A percentile compares a stretch with the other conserved stretches of the same genome.
phyloP scores from a whole-genome alignment of 2,329 filamentous ascomycete species.

The Fusarium coffeatum region DNA sequence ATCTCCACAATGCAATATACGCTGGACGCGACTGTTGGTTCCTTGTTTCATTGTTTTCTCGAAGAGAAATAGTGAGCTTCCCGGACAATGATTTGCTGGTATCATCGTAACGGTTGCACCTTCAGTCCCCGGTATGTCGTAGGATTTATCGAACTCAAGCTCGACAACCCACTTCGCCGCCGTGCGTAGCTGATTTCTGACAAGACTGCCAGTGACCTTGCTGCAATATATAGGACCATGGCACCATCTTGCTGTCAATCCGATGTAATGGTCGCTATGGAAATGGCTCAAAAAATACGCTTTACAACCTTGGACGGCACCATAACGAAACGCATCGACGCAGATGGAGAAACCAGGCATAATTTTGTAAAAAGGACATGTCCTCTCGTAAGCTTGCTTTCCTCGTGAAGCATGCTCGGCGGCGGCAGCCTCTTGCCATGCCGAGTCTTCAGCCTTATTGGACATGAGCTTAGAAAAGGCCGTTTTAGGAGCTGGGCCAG shows the following conservation, averaged over 20 bases:
- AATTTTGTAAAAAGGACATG: slow-evolving; percentile 98
- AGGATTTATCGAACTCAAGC: slow-evolving; percentile 83
- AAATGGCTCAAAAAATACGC: slow-evolving; percentile 99
- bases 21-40: slow-evolving; percentile 70
- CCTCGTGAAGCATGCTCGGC: slow-evolving; percentile 82
- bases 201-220: slow-evolving; percentile 88
- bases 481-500: slow-evolving; percentile 62
- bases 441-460: slow-evolving; percentile 86
- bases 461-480: slow-evolving; percentile 96
- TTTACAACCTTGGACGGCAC: slow-evolving; percentile 88
- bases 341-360: slow-evolving; percentile 92
- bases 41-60: slow-evolving; percentile 78
- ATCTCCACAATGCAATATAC: slow-evolving; percentile 94
- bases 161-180: slow-evolving; percentile 86
- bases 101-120: slow-evolving; percentile 94
- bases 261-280: slow-evolving; percentile 97
- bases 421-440: slow-evolving; percentile 89
- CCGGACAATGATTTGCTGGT: slow-evolving; percentile 94
- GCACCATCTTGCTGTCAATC: slow-evolving; percentile 85
- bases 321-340: slow-evolving; percentile 96
- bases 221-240: slow-evolving; percentile 98
- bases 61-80: slow-evolving; percentile 92
- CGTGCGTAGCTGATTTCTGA: slow-evolving; percentile 86
- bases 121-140: slow-evolving; percentile 83
- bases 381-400: slow-evolving; percentile 87